Evolutionary conservation across 2,329 filamentous ascomycete species (phyloP), one percentile per base, ranked within the genome.

Genomic region (Aspergillus terreus): DNA sequence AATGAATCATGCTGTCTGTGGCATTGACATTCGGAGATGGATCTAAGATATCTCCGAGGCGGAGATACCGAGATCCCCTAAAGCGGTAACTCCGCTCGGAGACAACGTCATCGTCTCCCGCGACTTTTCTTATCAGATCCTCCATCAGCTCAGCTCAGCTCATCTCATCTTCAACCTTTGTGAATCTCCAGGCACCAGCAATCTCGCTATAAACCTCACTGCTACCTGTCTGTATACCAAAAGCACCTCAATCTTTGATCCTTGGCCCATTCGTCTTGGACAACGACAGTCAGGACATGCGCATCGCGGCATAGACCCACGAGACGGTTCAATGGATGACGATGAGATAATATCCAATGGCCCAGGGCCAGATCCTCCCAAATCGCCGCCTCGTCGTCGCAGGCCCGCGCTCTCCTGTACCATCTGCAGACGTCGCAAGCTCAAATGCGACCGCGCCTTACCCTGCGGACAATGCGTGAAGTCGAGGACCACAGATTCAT

Each of bases 401-500:
- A 82, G 63, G 80, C 86, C 76, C 85, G 88, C 68, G 81, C 81
- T 55, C 6, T 86, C 83, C 25, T 89, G 85, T 65, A 78, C 86
- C 32, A 83, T 87, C 67, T 90, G 86, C 65, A 81, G 88, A 36
- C 82, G 87, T 19, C 81, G 88, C 38, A 92, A 92, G 71, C 76
- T 91, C 50, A 89, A 88, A 67, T 92, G 88, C 72, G 85, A 89
- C 73, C 90, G 88, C 65, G 71, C 77, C 17, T 80, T 86, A 46
- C 86, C 88, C 54, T 92, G 88, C 65, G 78, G 77, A 57, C 88
- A 88, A 68, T 74, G 72, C 51, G 54, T 71, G 56, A 80, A 79
- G 59, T 78, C 78, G 30, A 73, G 77, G 56, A 79, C 78, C 4
- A 60, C 61, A 38, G 72, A 76, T 5, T 72, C 73, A 17, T 86